Evolutionary conservation across 768 basidiomycete genomes (phyloP).

Genomic region (Termitomyces sp.): DNA sequence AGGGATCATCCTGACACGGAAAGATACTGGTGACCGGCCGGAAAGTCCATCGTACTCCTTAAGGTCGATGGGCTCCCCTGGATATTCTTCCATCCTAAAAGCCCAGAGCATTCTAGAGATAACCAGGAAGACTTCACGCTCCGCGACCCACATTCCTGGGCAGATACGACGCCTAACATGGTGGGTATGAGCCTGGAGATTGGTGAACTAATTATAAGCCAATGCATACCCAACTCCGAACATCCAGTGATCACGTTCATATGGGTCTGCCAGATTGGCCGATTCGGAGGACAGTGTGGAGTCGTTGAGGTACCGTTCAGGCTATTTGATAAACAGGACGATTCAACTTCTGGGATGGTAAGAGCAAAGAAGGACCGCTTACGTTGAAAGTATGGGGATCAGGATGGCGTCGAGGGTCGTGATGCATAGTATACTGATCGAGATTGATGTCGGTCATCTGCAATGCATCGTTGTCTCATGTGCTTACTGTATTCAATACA

Average conservation of each 20-base stretch:
- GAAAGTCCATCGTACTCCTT: conserved; percentile 48
- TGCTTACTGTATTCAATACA: conserved; percentile 35
- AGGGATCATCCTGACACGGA: conserved; percentile 32
- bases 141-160: conserved; percentile 44
- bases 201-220: conserved; percentile 8
- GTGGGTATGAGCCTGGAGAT: background rate
- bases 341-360: background rate
- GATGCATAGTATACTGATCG: conserved; percentile 36
- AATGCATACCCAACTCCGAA: conserved; percentile 44
- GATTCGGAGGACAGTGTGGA: conserved; percentile 38
- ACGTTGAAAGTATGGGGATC: conserved; percentile 38
- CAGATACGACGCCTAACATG: conserved; percentile 36
- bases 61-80: conserved; percentile 42
- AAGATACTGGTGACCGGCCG: conserved; percentile 45
- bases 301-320: conserved; percentile 46
- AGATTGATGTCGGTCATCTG: conserved; percentile 15
- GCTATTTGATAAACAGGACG: conserved; percentile 21
- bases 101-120: conserved; percentile 49
- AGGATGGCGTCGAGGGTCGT: conserved; percentile 34
- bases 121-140: conserved; percentile 43
- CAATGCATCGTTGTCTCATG: conserved; percentile 8
- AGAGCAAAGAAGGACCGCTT: background rate
- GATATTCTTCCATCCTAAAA: conserved; percentile 39
- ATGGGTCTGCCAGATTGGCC: conserved; percentile 38
- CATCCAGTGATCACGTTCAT: conserved; percentile 50